phyloP scores from a whole-genome alignment of 768 basidiomycete genomes.

The Xerocomellus intermedius region DNA sequence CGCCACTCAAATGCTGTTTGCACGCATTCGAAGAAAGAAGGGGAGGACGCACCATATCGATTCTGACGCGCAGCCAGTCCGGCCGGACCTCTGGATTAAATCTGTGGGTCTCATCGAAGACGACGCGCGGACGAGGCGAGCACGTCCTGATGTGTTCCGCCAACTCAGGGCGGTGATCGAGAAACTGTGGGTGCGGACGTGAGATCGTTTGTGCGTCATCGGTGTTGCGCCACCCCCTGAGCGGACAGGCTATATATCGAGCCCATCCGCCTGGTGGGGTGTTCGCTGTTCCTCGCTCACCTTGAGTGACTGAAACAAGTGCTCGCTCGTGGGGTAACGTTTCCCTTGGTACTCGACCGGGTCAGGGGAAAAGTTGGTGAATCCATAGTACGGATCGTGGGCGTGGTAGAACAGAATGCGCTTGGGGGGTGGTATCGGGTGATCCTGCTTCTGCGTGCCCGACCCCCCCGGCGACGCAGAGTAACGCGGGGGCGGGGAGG shows the following conservation, averaged over 20 bases:
- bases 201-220: constrained; percentile 19
- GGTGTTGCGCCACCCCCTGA: constrained; percentile 5
- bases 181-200: constrained; percentile 26
- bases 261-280: background rate
- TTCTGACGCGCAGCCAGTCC: constrained; percentile 35
- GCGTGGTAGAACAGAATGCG: constrained; percentile 34
- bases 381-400: constrained; percentile 37
- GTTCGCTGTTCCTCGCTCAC: constrained; percentile 18
- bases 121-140: constrained; percentile 31
- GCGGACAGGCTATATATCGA: background rate
- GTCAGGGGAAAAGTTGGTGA: constrained; percentile 46
- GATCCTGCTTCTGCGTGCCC: constrained; percentile 11
- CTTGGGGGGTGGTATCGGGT: constrained; percentile 13
- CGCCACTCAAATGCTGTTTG: constrained; percentile 4
- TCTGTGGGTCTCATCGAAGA: constrained; percentile 36
- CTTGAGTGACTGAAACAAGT: constrained; percentile 48
- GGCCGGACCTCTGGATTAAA: constrained; percentile 36
- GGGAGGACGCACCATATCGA: constrained; percentile 29
- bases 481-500: constrained; percentile 17
- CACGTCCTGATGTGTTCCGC: constrained; percentile 37
- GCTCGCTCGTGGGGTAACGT: constrained; percentile 46
- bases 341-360: constrained; percentile 39
- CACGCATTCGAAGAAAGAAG: constrained; percentile 16
- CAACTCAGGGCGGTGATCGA: constrained; percentile 35
- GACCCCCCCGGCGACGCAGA: constrained; percentile 20